phyloP scores from a whole-genome alignment of 1,139 yeast genomes.

The Magnusiomyces suaveolens region DNA sequence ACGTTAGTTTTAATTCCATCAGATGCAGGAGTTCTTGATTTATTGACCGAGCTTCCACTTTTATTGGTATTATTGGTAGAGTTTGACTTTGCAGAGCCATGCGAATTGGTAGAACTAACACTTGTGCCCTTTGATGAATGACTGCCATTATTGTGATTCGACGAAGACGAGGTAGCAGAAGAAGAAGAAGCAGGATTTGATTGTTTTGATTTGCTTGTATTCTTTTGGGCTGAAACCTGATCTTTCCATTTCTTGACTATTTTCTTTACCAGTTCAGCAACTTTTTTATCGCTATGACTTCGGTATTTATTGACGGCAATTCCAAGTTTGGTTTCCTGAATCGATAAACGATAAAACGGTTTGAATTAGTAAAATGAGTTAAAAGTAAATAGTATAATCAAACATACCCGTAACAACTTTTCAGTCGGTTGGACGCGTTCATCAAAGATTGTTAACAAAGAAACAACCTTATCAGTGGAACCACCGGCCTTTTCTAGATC shows the following conservation, averaged over 20 bases:
- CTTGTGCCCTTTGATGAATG: slow-evolving; percentile 8
- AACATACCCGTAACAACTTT: slow-evolving; percentile 53
- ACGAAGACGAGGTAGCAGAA: slow-evolving; percentile 7
- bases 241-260: slow-evolving; percentile 89
- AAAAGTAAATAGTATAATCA: background rate
- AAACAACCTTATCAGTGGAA: slow-evolving; percentile 57
- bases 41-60: slow-evolving; percentile 17
- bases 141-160: too few species aligned
- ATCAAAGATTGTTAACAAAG: slow-evolving; percentile 56
- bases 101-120: slow-evolving; percentile 9
- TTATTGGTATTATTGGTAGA: slow-evolving; percentile 14
- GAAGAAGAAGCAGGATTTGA: background rate
- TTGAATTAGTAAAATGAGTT: background rate
- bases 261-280: slow-evolving; percentile 62
- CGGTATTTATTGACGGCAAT: slow-evolving; percentile 88
- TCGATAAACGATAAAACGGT: background rate
- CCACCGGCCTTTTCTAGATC: slow-evolving; percentile 59
- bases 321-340: slow-evolving; percentile 85
- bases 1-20: slow-evolving; percentile 68
- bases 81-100: slow-evolving; percentile 12
- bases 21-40: slow-evolving; percentile 60
- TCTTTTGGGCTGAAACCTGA: slow-evolving; percentile 68
- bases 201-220: slow-evolving; percentile 9
- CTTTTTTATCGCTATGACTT: slow-evolving; percentile 54
- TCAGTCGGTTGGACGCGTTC: slow-evolving; percentile 79